A percentile compares a stretch with the other conserved stretches of the same genome.
Conservation (phyloP, 2,329 filamentous ascomycete genomes). For the Alternaria tenuissima region DNA sequence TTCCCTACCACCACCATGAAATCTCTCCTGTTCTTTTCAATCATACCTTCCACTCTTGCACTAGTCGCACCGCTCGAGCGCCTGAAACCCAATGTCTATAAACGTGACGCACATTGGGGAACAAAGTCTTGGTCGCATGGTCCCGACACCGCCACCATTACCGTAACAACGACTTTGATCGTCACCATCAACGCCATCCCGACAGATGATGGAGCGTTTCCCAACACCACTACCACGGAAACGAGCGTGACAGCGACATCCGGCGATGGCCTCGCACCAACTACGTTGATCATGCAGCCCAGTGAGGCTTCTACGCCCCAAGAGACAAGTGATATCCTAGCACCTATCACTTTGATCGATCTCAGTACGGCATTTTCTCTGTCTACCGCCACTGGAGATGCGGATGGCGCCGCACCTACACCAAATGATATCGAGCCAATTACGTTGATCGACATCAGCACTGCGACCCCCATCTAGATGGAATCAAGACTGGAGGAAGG, state of each 20-base stretch:
- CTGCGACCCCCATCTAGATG: background rate
- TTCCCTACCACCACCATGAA: background rate
- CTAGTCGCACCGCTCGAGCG: background rate
- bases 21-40: background rate
- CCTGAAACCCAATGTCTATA: background rate
- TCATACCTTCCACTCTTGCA: background rate
- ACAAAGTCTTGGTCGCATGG: background rate
- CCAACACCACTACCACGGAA: background rate
- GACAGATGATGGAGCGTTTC: background rate
- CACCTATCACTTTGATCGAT: constrained; percentile 10
- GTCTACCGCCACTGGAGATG: background rate
- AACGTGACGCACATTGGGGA: background rate
- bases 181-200: constrained; percentile 3
- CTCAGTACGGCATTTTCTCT: background rate
- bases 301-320: background rate
- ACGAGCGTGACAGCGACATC: background rate
- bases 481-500: accelerated
- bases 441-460: constrained; percentile 11
- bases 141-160: background rate
- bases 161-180: constrained; percentile 1
- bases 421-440: constrained; percentile 10
- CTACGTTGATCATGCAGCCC: constrained; percentile 5
- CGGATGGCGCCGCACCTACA: background rate
- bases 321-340: background rate
- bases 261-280: background rate